Evolutionary conservation across 2,329 filamentous ascomycete genomes (phyloP).

Genomic region (Calcarisporium arbuscula): DNA sequence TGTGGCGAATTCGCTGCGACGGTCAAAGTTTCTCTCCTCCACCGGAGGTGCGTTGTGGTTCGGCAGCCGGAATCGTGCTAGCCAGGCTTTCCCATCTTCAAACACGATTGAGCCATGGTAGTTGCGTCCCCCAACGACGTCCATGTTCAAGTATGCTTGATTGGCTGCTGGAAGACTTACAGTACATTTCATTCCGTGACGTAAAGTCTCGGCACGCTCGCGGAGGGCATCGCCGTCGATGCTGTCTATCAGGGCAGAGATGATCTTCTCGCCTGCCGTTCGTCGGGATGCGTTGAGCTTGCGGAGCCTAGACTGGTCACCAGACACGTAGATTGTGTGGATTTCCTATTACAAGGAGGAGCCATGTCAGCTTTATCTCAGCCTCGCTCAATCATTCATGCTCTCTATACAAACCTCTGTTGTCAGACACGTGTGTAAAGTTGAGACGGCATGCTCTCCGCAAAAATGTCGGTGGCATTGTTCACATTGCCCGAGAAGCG

Average conservation of each 20-base stretch:
- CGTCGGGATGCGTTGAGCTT: conserved; percentile 11
- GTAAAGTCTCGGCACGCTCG: conserved; percentile 11
- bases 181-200: conserved; percentile 9
- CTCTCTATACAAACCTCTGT: no score
- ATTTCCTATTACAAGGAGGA: no score
- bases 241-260: conserved; percentile 12
- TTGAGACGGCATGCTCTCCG: no score
- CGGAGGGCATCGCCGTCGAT: conserved; percentile 10
- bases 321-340: conserved; percentile 8
- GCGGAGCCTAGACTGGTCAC: conserved; percentile 9
- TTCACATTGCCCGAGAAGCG: no score
- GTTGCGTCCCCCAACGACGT: no score
- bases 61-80: conserved; percentile 12
- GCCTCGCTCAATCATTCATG: no score
- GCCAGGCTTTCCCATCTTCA: conserved; percentile 11
- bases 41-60: conserved; percentile 11
- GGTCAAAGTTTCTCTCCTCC: conserved; percentile 11
- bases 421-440: no score
- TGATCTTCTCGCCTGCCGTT: conserved; percentile 11
- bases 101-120: conserved; percentile 11
- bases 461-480: no score
- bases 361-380: no score
- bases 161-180: conserved; percentile 10
- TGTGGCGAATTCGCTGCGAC: conserved; percentile 11
- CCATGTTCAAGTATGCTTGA: conserved; percentile 11